Evolutionary conservation across 2,329 filamentous ascomycete species (phyloP), one percentile per base, ranked within the genome.

Genomic region (Sporothrix brunneoviolacea): DNA sequence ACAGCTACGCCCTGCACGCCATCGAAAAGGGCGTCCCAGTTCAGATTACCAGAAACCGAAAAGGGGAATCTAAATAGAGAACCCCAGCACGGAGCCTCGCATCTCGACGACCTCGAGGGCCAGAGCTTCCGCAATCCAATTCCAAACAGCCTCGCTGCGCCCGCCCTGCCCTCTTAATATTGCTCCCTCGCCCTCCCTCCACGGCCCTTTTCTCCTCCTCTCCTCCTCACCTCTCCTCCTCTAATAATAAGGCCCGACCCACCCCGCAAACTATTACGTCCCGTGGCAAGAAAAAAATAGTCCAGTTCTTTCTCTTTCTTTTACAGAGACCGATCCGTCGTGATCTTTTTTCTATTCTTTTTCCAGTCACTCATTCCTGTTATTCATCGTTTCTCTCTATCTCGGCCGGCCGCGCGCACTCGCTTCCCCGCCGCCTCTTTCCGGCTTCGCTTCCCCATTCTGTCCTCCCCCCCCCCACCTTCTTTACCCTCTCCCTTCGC

Each of bases 231-330:
- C n/a, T 42, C 24, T 24, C 24, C 44, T 51, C 50, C 47, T 30
- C 50, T 52, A 42, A 52, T 51, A 48, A 48, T 42, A 52, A 38
- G 38, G 50, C 50, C 19, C 42, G 50, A 52, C 50, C 50, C 50
- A 52, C 50, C 45, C 50, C 44, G 50, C 50, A 52, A 45, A 47
- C 43, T 47, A 51, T 19, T 44, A 51, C 48, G 28, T 47, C 49
- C 38, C 43, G 50, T 51, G 50, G 50, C 50, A 42, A 52, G 30
- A 42, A 52, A 50, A 48, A 51, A 45, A 35, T 43, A n/a, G 35
- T 39, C 33, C 32, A 35, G 15, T 48, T 48, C 19, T 48, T 48
- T 48, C 42, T 42, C 33, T 28, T 47, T 36, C 30, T 51, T 47
- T 19, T 21, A n/a, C 21, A 46, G 35, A 32, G 30, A 8, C 36